phyloP scores from a whole-genome alignment of 345 rosid species.

The Viola odorata region DNA sequence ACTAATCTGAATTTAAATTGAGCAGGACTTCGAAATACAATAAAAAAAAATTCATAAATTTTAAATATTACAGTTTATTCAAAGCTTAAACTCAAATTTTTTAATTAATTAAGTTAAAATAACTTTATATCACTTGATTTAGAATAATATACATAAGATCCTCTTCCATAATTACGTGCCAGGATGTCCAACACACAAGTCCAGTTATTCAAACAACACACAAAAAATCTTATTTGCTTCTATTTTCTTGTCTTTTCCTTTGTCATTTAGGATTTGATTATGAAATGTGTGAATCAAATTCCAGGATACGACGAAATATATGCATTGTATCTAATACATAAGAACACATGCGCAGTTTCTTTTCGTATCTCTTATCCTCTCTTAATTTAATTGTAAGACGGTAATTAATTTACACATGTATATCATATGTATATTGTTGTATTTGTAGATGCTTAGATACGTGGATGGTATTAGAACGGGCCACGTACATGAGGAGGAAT shows the following conservation, averaged over 20 bases:
- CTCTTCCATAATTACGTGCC: constrained; percentile 41
- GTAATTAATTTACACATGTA: no score
- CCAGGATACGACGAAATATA: constrained; percentile 23
- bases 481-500: no score
- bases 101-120: no score
- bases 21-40: no score
- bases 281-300: constrained; percentile 18
- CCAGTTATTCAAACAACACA: constrained; percentile 12
- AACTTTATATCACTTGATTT: no score
- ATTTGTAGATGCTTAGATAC: no score
- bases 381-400: not conserved
- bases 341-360: not conserved
- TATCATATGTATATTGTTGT: no score
- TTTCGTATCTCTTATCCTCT: constrained; percentile 30
- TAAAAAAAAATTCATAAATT: no score
- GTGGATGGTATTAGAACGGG: no score
- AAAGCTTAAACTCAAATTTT: no score
- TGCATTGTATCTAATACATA: not conserved
- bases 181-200: constrained; percentile 28
- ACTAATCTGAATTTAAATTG: no score
- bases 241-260: constrained; percentile 38
- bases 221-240: constrained; percentile 31
- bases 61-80: no score
- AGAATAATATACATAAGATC: constrained; percentile 19
- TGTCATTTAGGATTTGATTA: constrained; percentile 15